Percentiles rank a stretch among this genome's conserved stretches.
These are phyloP conservation scores for Marchantia paleacea DNA, from an alignment of 225 moss, liverwort and hornwort species.

Conservation along the genomic window DNA sequence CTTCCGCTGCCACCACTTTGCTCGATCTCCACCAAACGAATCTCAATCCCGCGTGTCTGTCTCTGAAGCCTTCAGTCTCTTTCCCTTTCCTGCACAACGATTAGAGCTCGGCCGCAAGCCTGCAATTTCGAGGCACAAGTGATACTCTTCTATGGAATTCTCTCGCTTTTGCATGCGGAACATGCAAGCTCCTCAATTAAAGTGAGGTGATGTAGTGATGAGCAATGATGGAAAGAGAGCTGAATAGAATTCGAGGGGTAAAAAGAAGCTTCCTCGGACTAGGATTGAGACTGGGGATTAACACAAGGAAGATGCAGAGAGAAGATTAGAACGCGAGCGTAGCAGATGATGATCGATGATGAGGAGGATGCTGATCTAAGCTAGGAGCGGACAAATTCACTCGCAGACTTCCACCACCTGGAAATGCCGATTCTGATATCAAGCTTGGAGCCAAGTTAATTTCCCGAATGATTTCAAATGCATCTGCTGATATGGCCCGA, in stretches of 20 bases:
- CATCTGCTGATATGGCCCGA: too few species aligned
- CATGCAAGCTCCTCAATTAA: background rate
- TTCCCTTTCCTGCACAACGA: background rate
- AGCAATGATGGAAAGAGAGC: background rate
- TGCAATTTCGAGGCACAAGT: background rate
- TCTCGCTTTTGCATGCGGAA: background rate
- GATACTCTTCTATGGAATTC: background rate
- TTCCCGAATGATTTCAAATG: too few species aligned
- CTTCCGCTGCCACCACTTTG: too few species aligned
- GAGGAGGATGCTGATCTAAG: background rate
- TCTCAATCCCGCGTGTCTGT: too few species aligned
- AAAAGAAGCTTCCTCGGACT: background rate
- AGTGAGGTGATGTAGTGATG: background rate
- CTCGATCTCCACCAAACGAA: too few species aligned
- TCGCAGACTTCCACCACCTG: background rate
- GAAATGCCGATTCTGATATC: too few species aligned
- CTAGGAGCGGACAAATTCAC: conserved; percentile 2
- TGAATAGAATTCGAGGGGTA: background rate
- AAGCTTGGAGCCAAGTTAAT: too few species aligned
- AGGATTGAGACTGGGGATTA: too few species aligned
- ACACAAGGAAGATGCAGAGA: background rate
- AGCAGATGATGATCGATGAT: background rate
- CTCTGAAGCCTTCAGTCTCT: background rate
- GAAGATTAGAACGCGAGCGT: background rate
- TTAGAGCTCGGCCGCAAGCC: background rate